Conservation (phyloP, 768 basidiomycete genomes). For the Tylopilus sp. region DNA sequence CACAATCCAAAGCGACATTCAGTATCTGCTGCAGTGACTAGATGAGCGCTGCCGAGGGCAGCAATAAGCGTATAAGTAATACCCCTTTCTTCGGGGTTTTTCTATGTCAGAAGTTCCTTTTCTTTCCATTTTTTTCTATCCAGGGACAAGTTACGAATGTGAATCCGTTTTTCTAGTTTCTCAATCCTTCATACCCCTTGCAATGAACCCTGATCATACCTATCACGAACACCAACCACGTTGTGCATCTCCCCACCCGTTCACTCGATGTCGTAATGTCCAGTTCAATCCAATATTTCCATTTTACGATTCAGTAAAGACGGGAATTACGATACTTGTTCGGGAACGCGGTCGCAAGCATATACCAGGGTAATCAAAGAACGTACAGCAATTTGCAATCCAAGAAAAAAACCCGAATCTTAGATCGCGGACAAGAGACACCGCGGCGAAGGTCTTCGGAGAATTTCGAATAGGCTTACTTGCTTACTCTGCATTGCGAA, state of each 20-base stretch:
- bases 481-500: conserved; percentile 10
- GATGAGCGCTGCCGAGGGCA: conserved; percentile 20
- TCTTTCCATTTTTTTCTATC: neutral
- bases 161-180: neutral
- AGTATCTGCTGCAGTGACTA: conserved; percentile 20
- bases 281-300: conserved; percentile 8
- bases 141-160: conserved; percentile 11
- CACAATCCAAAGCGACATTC: conserved; percentile 28
- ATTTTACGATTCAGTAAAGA: conserved; percentile 1
- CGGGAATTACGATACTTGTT: conserved; percentile 14
- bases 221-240: conserved; percentile 11
- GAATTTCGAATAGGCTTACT: conserved; percentile 9
- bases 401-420: conserved; percentile 10
- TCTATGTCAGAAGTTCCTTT: conserved; percentile 4
- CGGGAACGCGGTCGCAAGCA: conserved; percentile 5
- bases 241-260: conserved; percentile 3
- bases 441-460: conserved; percentile 24
- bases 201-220: conserved; percentile 19
- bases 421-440: conserved; percentile 19
- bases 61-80: conserved; percentile 15
- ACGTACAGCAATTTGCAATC: conserved; percentile 17
- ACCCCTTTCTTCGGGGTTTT: conserved; percentile 1
- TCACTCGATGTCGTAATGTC: conserved; percentile 18
- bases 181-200: conserved; percentile 13
- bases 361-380: conserved; percentile 18